These are phyloP conservation scores for Capsella bursapastoris DNA, from an alignment of 345 rosid species.

Conservation along the genomic window DNA sequence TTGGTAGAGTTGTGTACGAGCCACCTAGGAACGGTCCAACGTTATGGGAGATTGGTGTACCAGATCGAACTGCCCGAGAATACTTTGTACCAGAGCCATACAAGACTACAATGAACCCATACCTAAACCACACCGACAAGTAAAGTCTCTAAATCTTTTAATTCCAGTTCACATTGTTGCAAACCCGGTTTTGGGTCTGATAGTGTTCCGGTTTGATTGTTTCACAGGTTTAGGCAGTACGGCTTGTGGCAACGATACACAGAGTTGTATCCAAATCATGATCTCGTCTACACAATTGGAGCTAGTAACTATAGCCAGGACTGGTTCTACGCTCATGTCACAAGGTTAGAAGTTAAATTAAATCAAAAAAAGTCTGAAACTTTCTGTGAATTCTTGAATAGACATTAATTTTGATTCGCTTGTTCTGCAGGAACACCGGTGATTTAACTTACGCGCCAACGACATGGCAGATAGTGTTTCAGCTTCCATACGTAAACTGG, in stretches of 20 bases:
- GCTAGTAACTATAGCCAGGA: conserved; percentile 51
- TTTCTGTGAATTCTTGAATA: background rate
- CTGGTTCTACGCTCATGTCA: conserved; percentile 95
- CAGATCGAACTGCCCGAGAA: conserved; percentile 75
- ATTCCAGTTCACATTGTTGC: background rate
- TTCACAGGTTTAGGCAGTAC: conserved; percentile 72
- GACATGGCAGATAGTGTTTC: conserved; percentile 75
- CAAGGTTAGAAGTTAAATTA: conserved; percentile 48
- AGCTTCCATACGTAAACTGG: conserved; percentile 43
- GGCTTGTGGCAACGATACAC: conserved; percentile 77
- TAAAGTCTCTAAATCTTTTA: conserved; percentile 7
- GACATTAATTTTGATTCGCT: background rate
- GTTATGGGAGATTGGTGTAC: conserved; percentile 84
- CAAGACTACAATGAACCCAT: conserved; percentile 55
- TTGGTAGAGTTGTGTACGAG: conserved; percentile 51
- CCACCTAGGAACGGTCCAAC: conserved; percentile 93
- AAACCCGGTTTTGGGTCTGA: conserved; percentile 7
- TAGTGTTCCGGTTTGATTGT: conserved; percentile 8
- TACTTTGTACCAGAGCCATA: conserved; percentile 71
- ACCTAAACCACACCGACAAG: conserved; percentile 45
- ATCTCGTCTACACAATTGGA: conserved; percentile 65
- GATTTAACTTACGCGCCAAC: conserved; percentile 52
- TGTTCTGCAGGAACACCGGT: conserved; percentile 46
- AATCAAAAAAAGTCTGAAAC: background rate
- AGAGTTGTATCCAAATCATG: conserved; percentile 57